Evolutionary conservation across 1,139 yeast genomes (phyloP).

Genomic region (Magnusiomyces sp.): DNA sequence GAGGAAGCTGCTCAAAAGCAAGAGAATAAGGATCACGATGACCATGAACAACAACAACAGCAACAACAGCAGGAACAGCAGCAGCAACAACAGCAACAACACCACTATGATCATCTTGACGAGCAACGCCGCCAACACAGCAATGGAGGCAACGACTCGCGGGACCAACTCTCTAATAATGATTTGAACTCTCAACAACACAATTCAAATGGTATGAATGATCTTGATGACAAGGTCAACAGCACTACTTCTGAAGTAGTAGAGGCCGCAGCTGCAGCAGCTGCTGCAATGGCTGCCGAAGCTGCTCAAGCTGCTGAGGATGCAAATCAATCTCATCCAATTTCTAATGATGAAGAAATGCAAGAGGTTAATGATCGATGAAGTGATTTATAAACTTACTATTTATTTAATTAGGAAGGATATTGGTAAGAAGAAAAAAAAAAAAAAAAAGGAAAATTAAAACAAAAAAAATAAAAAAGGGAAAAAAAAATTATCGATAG

Average conservation of each 20-base stretch:
- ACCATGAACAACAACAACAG: neutral
- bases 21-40: neutral
- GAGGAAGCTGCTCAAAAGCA: neutral
- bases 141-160: neutral
- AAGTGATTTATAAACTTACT: neutral
- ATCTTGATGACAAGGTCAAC: neutral
- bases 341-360: neutral
- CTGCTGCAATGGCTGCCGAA: neutral
- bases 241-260: neutral
- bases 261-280: neutral
- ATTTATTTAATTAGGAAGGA: no score
- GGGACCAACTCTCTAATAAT: no score
- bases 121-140: neutral
- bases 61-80: neutral
- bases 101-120: neutral
- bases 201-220: neutral
- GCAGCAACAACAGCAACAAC: conserved; percentile 1
- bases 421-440: no score
- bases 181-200: no score
- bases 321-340: neutral
- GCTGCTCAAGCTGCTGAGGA: neutral
- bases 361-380: neutral
- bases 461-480: no score
- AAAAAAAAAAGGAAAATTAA: no score
- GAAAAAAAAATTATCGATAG: no score